Evolutionary conservation across 1,284 basidiomycete species (phyloP).

Genomic region (Ceratobasidium sp.): DNA sequence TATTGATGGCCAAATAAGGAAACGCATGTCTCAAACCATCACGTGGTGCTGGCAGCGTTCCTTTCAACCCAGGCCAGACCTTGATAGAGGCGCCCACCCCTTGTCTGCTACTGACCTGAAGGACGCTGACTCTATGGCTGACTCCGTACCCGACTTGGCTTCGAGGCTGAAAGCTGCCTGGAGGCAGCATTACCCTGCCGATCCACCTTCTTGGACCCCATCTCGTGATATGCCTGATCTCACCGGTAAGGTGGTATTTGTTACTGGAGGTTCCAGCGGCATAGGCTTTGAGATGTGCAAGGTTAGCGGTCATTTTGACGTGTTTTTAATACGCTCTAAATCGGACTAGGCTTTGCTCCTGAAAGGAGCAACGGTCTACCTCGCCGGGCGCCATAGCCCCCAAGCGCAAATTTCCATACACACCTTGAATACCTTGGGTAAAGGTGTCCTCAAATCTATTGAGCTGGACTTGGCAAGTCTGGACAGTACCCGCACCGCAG

Average conservation of each 20-base stretch:
- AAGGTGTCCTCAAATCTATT: constrained; percentile 33
- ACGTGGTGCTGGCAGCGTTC: not conserved
- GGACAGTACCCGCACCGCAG: constrained; percentile 28
- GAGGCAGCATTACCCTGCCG: constrained; percentile 32
- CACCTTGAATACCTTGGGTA: constrained; percentile 9
- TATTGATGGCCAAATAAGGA: not conserved
- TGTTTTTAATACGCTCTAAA: not conserved
- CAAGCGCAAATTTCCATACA: constrained; percentile 18
- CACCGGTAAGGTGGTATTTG: constrained; percentile 36
- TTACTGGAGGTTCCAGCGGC: constrained; percentile 42
- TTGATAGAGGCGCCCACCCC: not conserved
- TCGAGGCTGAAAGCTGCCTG: constrained; percentile 21
- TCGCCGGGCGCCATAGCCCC: constrained; percentile 22
- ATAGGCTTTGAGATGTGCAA: constrained; percentile 47
- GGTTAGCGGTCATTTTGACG: constrained; percentile 10
- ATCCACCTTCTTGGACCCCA: constrained; percentile 30
- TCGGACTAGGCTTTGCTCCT: constrained; percentile 19
- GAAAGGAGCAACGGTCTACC: constrained; percentile 40
- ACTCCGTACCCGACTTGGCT: constrained; percentile 3
- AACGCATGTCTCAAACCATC: not conserved
- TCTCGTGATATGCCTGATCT: constrained; percentile 41
- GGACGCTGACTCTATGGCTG: constrained; percentile 9
- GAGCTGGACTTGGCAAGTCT: constrained; percentile 42
- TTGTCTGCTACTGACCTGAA: not conserved
- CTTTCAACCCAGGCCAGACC: not conserved